A percentile compares a stretch with the other conserved stretches of the same genome.
phyloP scores from a whole-genome alignment of 805 yeast species.

The Candida stauntonica region DNA sequence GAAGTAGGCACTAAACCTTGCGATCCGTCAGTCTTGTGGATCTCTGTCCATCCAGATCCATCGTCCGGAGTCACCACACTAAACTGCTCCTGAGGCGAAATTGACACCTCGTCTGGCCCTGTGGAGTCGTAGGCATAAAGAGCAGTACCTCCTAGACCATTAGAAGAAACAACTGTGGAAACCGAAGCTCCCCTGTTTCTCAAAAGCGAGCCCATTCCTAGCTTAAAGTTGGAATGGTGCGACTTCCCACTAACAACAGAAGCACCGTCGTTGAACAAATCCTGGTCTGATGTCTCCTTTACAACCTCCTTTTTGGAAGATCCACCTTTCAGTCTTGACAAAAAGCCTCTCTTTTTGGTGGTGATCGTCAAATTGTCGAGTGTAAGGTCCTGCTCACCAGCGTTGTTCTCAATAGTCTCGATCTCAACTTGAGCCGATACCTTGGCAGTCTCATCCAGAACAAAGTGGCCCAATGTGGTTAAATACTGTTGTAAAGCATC shows the following conservation, averaged over 20 bases:
- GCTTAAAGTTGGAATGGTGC: conserved; percentile 10
- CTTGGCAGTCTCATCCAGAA: conserved; percentile 68
- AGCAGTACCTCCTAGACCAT: conserved; percentile 37
- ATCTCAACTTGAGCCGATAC: conserved; percentile 81
- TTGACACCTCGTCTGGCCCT: conserved; percentile 71
- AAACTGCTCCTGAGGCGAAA: conserved; percentile 58
- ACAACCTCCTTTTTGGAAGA: conserved; percentile 18
- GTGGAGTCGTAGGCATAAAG: conserved; percentile 40
- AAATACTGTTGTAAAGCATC: conserved; percentile 50
- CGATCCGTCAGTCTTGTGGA: conserved; percentile 42
- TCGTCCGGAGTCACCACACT: conserved; percentile 64
- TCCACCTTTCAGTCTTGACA: conserved; percentile 32
- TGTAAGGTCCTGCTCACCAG: conserved; percentile 68
- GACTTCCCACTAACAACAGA: conserved; percentile 16
- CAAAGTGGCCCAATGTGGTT: conserved; percentile 52
- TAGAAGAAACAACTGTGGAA: conserved; percentile 18
- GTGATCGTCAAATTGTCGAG: conserved; percentile 45
- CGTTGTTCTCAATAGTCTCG: conserved; percentile 83
- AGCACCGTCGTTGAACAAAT: conserved; percentile 19
- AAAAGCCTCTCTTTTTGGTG: conserved; percentile 58
- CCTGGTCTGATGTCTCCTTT: conserved; percentile 2
- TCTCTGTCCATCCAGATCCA: conserved; percentile 85
- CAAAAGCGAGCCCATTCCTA: conserved; percentile 21
- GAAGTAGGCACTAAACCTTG: conserved; percentile 84
- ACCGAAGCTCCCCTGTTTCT: conserved; percentile 15